Evolutionary conservation across 73 alveolate species (phyloP).

Genomic region (Blepharisma japonicum): DNA sequence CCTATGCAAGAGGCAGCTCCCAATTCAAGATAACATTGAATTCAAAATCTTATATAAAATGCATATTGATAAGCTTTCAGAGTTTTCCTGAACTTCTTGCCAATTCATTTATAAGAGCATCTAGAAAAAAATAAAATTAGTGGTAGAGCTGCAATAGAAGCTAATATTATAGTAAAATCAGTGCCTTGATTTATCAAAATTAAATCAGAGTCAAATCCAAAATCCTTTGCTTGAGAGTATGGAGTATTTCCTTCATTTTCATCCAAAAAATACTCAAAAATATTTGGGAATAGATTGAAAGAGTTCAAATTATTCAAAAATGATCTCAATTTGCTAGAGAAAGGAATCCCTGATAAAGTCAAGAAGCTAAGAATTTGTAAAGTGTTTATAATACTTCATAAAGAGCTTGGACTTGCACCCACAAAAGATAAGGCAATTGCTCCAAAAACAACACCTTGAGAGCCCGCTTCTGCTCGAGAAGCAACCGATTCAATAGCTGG

Average conservation of each 20-base stretch:
- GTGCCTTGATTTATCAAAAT: neutral
- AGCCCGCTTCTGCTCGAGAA: too few species aligned
- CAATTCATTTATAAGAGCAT: too few species aligned
- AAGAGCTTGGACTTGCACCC: neutral
- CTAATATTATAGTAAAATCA: neutral
- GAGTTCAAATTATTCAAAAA: neutral
- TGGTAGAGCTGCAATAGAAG: neutral
- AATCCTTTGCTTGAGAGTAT: neutral
- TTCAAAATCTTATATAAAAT: neutral
- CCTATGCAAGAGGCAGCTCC: neutral
- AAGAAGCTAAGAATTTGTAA: neutral
- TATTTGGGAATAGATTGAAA: neutral
- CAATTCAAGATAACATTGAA: neutral
- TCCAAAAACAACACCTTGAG: too few species aligned
- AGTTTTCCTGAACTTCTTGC: neutral
- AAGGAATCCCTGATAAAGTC: neutral
- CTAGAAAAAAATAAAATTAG: too few species aligned
- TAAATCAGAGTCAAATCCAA: neutral
- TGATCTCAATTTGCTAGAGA: neutral
- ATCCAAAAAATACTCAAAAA: neutral
- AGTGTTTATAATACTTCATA: neutral
- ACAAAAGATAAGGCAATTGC: too few species aligned
- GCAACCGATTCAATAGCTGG: too few species aligned
- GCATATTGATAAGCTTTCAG: neutral
- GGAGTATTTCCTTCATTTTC: neutral